Percentiles rank a stretch among this genome's conserved stretches.
phyloP scores from a whole-genome alignment of 768 basidiomycete species.

The Agaricus subrufescens region DNA sequence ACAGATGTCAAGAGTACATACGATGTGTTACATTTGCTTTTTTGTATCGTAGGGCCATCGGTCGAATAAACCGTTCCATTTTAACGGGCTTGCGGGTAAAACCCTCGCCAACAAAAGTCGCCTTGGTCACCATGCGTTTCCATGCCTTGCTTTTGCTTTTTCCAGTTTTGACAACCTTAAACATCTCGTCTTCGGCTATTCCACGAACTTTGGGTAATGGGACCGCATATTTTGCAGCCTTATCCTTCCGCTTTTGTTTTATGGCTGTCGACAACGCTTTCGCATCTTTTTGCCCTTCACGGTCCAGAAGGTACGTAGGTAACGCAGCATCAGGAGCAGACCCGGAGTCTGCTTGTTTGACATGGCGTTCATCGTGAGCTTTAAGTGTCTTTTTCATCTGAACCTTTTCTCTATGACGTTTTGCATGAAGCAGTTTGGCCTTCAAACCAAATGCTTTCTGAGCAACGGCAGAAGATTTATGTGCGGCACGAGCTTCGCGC shows the following conservation, averaged over 20 bases:
- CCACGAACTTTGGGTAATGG: slow-evolving; percentile 96
- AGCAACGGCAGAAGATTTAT: slow-evolving; percentile 74
- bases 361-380: slow-evolving; percentile 97
- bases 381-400: slow-evolving; percentile 99
- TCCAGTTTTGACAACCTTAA: slow-evolving; percentile 97
- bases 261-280: slow-evolving; percentile 94
- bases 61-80: slow-evolving; percentile 96
- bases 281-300: slow-evolving; percentile 97
- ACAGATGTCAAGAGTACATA: slow-evolving; percentile 30
- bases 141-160: slow-evolving; percentile 95
- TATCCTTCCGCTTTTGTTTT: slow-evolving; percentile 98
- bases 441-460: slow-evolving; percentile 96
- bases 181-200: slow-evolving; percentile 99
- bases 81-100: slow-evolving; percentile 99
- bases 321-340: slow-evolving; percentile 86
- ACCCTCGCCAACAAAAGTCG: slow-evolving; percentile 96
- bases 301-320: slow-evolving; percentile 93
- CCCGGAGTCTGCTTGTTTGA: slow-evolving; percentile 88
- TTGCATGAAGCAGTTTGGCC: slow-evolving; percentile 96
- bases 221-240: slow-evolving; percentile 96
- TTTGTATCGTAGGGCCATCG: slow-evolving; percentile 96
- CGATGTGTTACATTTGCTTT: slow-evolving; percentile 99
- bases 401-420: slow-evolving; percentile 95
- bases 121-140: slow-evolving; percentile 99
- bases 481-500: slow-evolving; percentile 71